Evolutionary conservation across 129 eudicot genomes (phyloP).

Genomic region (Logfia minima): DNA sequence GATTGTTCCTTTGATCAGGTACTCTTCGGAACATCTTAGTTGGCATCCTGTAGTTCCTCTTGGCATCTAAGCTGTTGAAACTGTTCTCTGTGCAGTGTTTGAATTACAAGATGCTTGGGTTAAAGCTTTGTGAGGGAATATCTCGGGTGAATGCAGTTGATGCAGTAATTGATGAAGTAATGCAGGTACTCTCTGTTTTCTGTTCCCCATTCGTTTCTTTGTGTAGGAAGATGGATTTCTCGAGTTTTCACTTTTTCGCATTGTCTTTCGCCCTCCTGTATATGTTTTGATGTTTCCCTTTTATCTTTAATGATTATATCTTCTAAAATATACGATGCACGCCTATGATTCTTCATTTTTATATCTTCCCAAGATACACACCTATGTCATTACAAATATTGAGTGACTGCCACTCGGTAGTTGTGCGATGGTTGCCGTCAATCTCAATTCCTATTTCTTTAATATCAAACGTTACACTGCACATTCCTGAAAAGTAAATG

Average conservation of each 20-base stretch:
- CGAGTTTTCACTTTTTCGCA: neutral
- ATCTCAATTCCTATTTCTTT: neutral
- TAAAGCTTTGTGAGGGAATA: slow-evolving; percentile 68
- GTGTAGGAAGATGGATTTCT: neutral
- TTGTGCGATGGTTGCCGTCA: slow-evolving; percentile 11
- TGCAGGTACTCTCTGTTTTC: slow-evolving; percentile 48
- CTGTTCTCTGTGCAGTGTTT: slow-evolving; percentile 51
- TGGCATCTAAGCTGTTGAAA: slow-evolving; percentile 21
- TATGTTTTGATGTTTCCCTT: neutral
- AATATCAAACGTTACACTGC: neutral
- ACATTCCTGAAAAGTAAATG: slow-evolving; percentile 14
- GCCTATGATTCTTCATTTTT: neutral
- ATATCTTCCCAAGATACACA: neutral
- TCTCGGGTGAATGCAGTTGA: slow-evolving; percentile 44
- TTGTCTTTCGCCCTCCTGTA: neutral
- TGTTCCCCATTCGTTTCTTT: slow-evolving; percentile 11
- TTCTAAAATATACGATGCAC: slow-evolving; percentile 1
- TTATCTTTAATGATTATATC: neutral
- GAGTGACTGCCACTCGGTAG: neutral
- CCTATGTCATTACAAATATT: neutral
- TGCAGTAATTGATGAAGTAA: slow-evolving; percentile 53
- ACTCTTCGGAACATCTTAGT: slow-evolving; percentile 16
- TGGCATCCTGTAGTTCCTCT: slow-evolving; percentile 6
- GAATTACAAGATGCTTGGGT: slow-evolving; percentile 79
- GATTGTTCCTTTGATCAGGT: slow-evolving; percentile 81